These are phyloP conservation scores for Dianthus caryophyllus DNA, from an alignment of 148 eudicot species.

Conservation along the genomic window DNA sequence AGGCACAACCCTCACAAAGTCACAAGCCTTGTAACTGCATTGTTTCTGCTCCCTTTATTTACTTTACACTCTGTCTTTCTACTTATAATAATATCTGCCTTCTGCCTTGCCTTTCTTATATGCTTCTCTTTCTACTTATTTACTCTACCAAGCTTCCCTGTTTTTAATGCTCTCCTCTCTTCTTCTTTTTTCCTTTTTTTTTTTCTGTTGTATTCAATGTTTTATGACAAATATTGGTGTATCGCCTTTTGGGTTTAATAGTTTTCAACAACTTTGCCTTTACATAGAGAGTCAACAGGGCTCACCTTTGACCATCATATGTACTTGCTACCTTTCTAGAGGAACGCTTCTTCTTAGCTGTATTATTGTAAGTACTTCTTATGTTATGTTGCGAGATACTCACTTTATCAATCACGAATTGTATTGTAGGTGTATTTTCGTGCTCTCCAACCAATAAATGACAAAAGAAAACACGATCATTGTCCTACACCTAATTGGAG, in stretches of 20 bases:
- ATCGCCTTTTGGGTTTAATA: neutral
- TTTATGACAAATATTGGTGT: neutral
- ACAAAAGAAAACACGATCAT: too few species aligned
- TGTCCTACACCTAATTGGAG: too few species aligned
- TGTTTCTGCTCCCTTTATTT: neutral
- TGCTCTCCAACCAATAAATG: too few species aligned
- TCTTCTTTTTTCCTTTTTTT: neutral
- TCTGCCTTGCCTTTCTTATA: neutral
- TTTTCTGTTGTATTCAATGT: constrained; percentile 5
- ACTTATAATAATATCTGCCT: neutral
- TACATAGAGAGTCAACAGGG: too few species aligned
- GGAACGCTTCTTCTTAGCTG: too few species aligned
- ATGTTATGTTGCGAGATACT: too few species aligned
- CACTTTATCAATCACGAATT: too few species aligned
- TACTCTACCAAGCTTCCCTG: neutral
- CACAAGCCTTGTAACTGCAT: constrained; percentile 10
- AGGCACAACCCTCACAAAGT: neutral
- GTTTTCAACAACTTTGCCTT: neutral
- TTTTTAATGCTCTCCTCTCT: neutral
- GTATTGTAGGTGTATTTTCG: too few species aligned
- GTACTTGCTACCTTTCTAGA: too few species aligned
- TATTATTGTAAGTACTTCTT: too few species aligned
- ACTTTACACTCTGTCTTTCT: constrained; percentile 3
- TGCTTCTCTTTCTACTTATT: neutral
- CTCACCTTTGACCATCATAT: too few species aligned